Percentiles rank a stretch among this genome's conserved stretches.
Evolutionary conservation across 192 early-diverging fungal genomes (phyloP).

Genomic region (Podila verticillata): DNA sequence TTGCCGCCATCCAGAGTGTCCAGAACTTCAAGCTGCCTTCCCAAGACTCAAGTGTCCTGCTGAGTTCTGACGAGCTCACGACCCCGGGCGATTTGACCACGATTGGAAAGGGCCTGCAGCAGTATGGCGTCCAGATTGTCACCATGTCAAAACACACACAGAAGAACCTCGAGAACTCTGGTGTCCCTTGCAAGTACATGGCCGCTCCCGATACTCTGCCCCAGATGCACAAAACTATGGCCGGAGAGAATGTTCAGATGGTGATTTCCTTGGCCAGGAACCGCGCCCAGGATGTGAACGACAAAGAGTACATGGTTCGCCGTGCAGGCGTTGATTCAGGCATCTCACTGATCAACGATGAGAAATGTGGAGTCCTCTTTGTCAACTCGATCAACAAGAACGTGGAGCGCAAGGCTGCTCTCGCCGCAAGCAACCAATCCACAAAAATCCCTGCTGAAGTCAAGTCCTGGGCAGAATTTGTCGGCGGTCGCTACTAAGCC

Average conservation of each 20-base stretch:
- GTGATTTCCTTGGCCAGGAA: conserved; percentile 78
- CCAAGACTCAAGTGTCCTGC: conserved; percentile 70
- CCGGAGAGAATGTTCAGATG: conserved; percentile 71
- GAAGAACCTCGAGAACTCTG: conserved; percentile 54
- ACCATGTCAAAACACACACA: conserved; percentile 73
- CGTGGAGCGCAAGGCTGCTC: conserved; percentile 51
- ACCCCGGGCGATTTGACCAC: conserved; percentile 73
- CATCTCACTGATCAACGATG: conserved; percentile 95
- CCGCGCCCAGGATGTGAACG: conserved; percentile 64
- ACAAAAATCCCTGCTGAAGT: conserved; percentile 68
- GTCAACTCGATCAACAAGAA: conserved; percentile 81
- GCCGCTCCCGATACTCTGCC: conserved; percentile 62
- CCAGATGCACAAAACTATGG: conserved; percentile 66
- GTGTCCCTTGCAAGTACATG: conserved; percentile 45
- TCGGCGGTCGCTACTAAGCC: conserved; percentile 57
- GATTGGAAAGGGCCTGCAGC: conserved; percentile 72
- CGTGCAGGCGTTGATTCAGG: conserved; percentile 97
- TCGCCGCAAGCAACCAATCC: conserved; percentile 36
- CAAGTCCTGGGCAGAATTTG: conserved; percentile 75
- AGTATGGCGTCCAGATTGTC: conserved; percentile 74
- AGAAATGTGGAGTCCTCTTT: conserved; percentile 93
- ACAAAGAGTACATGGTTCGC: conserved; percentile 84
- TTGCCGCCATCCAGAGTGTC: conserved; percentile 82
- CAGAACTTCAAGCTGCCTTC: conserved; percentile 91
- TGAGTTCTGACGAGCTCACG: conserved; percentile 78